Base-by-base conservation (phyloP, 148 eudicot species). In the Cornus suecica region DNA sequence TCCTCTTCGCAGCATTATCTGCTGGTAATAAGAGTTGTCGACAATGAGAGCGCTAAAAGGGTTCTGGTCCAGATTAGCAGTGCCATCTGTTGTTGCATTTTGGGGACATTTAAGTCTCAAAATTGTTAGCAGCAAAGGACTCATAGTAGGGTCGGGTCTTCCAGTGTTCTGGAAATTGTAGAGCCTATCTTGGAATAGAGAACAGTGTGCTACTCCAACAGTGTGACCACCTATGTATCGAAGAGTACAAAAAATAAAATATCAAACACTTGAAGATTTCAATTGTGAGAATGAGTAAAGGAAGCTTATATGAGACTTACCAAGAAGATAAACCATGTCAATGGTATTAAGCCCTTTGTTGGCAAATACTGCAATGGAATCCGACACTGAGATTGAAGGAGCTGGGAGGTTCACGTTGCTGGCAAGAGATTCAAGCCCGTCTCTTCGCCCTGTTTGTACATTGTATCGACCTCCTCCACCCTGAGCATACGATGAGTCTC, bases 181-280 rank as follows among this genome's bases (percentile, higher is more conserved):
- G 54, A 91, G 83, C 16, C 91, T 88, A 65, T 86, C 76, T 65
- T 71, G 61, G 77, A 88, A 58, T 25, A 74, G 29, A 10, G 65
- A 41, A 69, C 91, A 91, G 51, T 87, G 87, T 26, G 95, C 71
- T 5, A 80, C 66, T n/a, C 92, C 91, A 1, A 89, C 89, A 0
- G 92, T 85, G 81, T 91, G 95, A 1, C 87, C 90, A 69, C 92
- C 90, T 90, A 62, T n/a, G 37, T 27, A 37, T n/a, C 24, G 8
- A 30, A 22, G 23, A 22, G 54, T 48, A 48, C 15, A 48, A 13
- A 48, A 1, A 48, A 37, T 32, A 45, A 45, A 45, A 2, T 10
- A 2, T 48, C 54, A 48, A 6, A 37, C 42, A 37, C 7, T 37
- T n/a, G n/a, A n/a, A n/a, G n/a, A n/a, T n/a, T n/a, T n/a, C n/a